Base-by-base conservation (phyloP, 768 basidiomycete genomes). In the Mycena maculata region DNA sequence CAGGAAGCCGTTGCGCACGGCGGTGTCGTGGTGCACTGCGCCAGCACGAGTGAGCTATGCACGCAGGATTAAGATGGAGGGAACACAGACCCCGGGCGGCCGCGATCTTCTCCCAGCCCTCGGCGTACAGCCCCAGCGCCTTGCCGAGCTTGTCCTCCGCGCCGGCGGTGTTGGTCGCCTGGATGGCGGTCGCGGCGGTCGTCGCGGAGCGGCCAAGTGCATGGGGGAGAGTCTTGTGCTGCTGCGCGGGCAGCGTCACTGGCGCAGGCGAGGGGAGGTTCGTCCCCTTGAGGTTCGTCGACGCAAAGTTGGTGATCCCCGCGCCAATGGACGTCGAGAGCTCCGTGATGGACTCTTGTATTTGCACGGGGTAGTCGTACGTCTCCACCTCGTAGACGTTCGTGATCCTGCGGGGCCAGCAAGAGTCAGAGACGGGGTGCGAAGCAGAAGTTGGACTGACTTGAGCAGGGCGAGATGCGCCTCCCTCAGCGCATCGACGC, bases 171-270 rank as follows among this genome's bases (percentile, higher is more conserved):
- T 83, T 76, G 1, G 83, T 81, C 3, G 71, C 67, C n/a, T 81
- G 79, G 31, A 92, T 73, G 13, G 81, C 78, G 7, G 76, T 76
- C 3, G 89, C 85, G 0, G 90, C 93, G 11, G 81, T 75, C 39
- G 88, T 86, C 0, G 96, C 89, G 0, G 96, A 91, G 55, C 98
- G 92, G 22, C 90, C 86, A 57, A 99, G 87, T 0, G 98, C 97
- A 73, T 99, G 98, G 0, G 98, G 94, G 57, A 99, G 91, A 0
- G 98, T 99, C 89, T 99, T 99, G 84, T 96, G 95, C 73, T 91
- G 91, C 28, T 82, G 75, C 3, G 82, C 80, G 25, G 87, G 85
- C 2, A 88, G 83, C 0, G 89, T 79, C 47, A 88, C 74, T 22
- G 90, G 88, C 4, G 86, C 79, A 20, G 94, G 93, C 2, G 88